Evolutionary conservation across 2,329 filamentous ascomycete species (phyloP), one percentile per base, ranked within the genome.

Genomic region (Neofusicoccum parvum): DNA sequence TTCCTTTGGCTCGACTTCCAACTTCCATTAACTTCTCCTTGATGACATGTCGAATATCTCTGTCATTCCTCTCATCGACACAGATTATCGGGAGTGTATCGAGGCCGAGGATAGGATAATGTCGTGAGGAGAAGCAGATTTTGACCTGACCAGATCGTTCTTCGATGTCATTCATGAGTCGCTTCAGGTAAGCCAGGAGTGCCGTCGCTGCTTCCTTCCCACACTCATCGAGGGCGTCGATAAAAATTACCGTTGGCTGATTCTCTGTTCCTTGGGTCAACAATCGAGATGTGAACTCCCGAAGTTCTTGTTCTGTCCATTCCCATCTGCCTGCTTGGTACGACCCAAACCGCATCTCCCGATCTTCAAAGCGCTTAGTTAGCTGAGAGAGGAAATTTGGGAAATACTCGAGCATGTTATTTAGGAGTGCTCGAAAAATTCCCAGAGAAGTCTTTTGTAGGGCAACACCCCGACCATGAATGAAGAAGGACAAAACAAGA

Each of bases 151-250:
- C 14, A 1, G 14, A 20, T n/a, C 9, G 17, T 51, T 51, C 2
- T 5, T 2, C 12, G 27, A 36, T 12, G 0, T 37, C 11, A 3
- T 5, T 12, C 49, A 51, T 51, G 14, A 51, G 9, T 2, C 36
- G 3, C 3, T 17, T 51, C 14, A 32, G 36, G 27, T 20, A 60
- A 10, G 41, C 15, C 15, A 51, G 4, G 5, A 51, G 27, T 6
- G 9, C 6, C 14, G 6, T 51, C 1, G 49, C 49, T 4, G 12
- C 3, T 1, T 51, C 49, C 3, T 5, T 20, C 6, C 49, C 27
- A 14, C 41, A 60, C 7, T 60, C 56, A 20, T 60, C 56, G 20
- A 60, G 56, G 6, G 56, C 56, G 5, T 60, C 56, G 27, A 60
- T 23, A 12, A 60, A 48, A 11, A 60, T 36, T 0, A 45, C 32